Evolutionary conservation across 352 stramenopile species (phyloP), one percentile per base, ranked within the genome.

Genomic region (Globisporangium spiculum): DNA sequence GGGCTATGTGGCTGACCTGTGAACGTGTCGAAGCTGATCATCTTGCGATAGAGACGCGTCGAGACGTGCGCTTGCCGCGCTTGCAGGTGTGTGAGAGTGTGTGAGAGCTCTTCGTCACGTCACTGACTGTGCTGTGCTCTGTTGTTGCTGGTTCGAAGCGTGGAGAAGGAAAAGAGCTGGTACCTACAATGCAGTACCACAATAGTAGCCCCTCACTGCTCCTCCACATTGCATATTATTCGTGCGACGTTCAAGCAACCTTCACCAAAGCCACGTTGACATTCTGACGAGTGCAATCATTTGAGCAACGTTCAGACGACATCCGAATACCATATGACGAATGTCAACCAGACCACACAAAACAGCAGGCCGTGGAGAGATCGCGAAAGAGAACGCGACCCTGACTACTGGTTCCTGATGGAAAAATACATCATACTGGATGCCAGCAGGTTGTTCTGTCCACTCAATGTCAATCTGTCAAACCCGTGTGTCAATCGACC

Each of bases 11-110:
- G 50, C 24, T 73, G 65, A 22, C 68, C 56, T 24, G 65, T 72
- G 76, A 92, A 92, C 44, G 84, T 91, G 76, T 92, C 78, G 44
- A 90, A 91, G 79, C 84, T 91, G 75, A 92, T 92, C 82, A 92
- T 92, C 41, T 14, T 18, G 52, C 50, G 7, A 60, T 30, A 44
- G 55, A 60, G 18, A 38, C 26, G 12, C 24, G 54, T 60, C 53
- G 16, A 8, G 24, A 22, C 16, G 10, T 27, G 16, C 12, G 53
- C 24, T n/a, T 56, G 24, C 38, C 6, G 4, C 2, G 20, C 57
- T 41, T 46, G 38, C 38, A 46, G 18, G 38, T 46, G 27, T 32
- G 27, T 32, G 27, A 32, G 27, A 32, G 27, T 32, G 34, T 41
- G 41, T 50, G 41, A 22, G 41, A 50, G 41, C 41, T 52, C 59